Evolutionary conservation across 208 protist genomes (phyloP), one percentile per base, ranked within the genome.

Genomic region (Leishmania arabica): DNA sequence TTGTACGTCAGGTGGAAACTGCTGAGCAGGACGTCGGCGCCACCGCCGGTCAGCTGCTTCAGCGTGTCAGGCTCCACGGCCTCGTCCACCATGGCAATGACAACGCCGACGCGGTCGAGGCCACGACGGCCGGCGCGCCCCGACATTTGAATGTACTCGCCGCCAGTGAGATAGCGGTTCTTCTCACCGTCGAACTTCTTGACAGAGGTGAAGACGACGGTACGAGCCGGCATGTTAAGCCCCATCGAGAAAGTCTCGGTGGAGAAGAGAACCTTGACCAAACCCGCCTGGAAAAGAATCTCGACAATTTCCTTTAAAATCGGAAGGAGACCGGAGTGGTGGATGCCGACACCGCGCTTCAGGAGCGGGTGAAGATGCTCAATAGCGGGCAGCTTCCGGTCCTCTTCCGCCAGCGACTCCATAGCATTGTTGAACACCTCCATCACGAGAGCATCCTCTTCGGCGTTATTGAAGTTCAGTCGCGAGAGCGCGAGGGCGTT

Each of bases 181-280:
- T 96, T 90, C 69, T 98, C 92, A 51, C 99, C 99, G 86, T 99
- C 99, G 85, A 99, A 99, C 87, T 99, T 99, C 72, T 99, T 96
- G 2, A 99, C 92, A 15, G 92, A 89, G 13, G 98, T 99, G 88
- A 99, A 99, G 17, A 99, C 97, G 31, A 99, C 99, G 19, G 99
- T 99, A 76, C 98, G 97, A 1, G 99, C 99, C 31, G 99, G 99
- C 99, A 99, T 99, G 91, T 99, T 99, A 27, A 99, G 90, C 5
- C 99, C 99, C 97, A 99, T 99, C 5, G 99, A 96, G 87, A 99
- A 99, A 8, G 99, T 99, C 86, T 99, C 99, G 0, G 99, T 99
- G 4, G 99, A 99, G 89, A 99, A 99, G 54, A 99, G 93, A 40
- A 99, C 98, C 84, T 99, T 99, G 40, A 99, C 92, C 27, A 99